Evolutionary conservation across 352 stramenopile species (phyloP), one percentile per base, ranked within the genome.

Genomic region (Pythium sukuiense): DNA sequence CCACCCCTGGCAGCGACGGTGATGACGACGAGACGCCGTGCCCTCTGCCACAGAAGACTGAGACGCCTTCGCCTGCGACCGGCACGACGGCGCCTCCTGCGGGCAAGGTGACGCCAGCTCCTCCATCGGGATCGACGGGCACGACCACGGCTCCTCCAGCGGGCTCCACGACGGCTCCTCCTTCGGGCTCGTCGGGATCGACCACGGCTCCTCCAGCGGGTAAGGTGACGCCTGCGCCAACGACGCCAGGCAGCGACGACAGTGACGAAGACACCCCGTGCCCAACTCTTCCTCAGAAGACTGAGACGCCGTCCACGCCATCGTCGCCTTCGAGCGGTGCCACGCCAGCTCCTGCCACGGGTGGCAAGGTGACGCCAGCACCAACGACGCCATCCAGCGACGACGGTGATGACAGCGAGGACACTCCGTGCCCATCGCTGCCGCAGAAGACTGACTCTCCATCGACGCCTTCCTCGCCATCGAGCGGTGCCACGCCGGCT

Each of bases 291-390:
- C 37, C 37, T 1, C 37, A 45, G 37, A 45, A 45, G 37, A 45
- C 37, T 12, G 37, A 45, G 32, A 37, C 6, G 6, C 32, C 32
- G 6, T 37, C 32, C 32, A 37, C 32, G 6, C 32, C 32, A 37
- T 37, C 32, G 32, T 37, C 54, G 37, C 35, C 55, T n/a, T 45
- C 37, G 37, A 45, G 37, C 37, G 37, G 37, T 24, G 55, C 33
- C 6, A 53, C n/a, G n/a, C n/a, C n/a, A n/a, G n/a, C 55, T 9
- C 24, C 13, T 18, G 32, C 35, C 32, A 30, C 45, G 4, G 27
- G 41, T 24, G 20, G 20, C n/a, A 30, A 37, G 20, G 35, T 29
- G 11, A 48, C 54, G 33, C 32, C 33, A 0, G 53, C 53, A 1
- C 48, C 48, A 32, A 37, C 24, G 37, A 45, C 37, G 9, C 37